Evolutionary conservation across 805 yeast species (phyloP).

Genomic region (Millerozyma miso): DNA sequence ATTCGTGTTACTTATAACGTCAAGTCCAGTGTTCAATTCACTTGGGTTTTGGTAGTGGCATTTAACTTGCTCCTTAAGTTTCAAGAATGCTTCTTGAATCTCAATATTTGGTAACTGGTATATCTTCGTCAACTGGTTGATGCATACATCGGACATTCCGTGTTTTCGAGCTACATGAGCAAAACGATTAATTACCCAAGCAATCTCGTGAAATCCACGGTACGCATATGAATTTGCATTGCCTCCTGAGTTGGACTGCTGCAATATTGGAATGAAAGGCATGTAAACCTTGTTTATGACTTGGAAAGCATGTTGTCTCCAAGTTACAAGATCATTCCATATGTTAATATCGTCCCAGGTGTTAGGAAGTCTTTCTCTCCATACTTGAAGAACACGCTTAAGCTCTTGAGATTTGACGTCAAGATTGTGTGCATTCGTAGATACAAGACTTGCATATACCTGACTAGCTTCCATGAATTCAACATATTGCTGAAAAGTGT

Average conservation of each 20-base stretch:
- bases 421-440: slow-evolving; percentile 87
- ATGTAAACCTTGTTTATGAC: slow-evolving; percentile 91
- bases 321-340: slow-evolving; percentile 96
- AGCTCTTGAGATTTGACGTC: slow-evolving; percentile 92
- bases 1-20: slow-evolving; percentile 94
- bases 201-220: slow-evolving; percentile 97
- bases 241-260: slow-evolving; percentile 60
- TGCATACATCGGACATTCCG: slow-evolving; percentile 94
- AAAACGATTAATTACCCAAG: slow-evolving; percentile 97
- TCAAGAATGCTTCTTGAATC: slow-evolving; percentile 95
- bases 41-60: slow-evolving; percentile 91
- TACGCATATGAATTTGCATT: slow-evolving; percentile 90
- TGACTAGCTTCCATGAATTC: slow-evolving; percentile 97
- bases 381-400: slow-evolving; percentile 90
- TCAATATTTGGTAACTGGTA: slow-evolving; percentile 96
- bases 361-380: slow-evolving; percentile 97
- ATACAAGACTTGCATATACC: slow-evolving; percentile 78
- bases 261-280: slow-evolving; percentile 85
- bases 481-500: slow-evolving; percentile 94
- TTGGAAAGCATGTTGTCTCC: slow-evolving; percentile 98
- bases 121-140: slow-evolving; percentile 85
- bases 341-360: slow-evolving; percentile 95
- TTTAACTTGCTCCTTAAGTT: slow-evolving; percentile 93
- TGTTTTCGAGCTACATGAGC: slow-evolving; percentile 98
- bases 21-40: slow-evolving; percentile 91